A percentile compares a stretch with the other conserved stretches of the same genome.
phyloP scores from a whole-genome alignment of 1,284 basidiomycete genomes.

The Ganoderma sinense region DNA sequence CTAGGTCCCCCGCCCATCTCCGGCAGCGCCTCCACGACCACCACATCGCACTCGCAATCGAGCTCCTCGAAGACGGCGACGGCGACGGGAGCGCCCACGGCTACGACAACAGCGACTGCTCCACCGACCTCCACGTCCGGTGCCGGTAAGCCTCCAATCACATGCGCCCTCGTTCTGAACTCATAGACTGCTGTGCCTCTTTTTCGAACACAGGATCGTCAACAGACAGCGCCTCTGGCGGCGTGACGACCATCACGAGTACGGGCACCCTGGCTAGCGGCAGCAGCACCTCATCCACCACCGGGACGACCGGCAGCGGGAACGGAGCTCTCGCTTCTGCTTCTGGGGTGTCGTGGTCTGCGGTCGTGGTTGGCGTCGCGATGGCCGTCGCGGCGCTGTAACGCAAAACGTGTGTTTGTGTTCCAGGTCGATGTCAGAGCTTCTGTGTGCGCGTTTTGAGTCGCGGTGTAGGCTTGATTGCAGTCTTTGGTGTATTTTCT shows the following conservation, averaged over 20 bases:
- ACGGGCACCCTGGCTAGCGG: not conserved
- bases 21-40: not conserved
- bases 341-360: not conserved
- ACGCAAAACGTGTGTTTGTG: too few relatives aligned
- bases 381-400: not conserved
- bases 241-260: not conserved
- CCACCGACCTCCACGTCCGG: not conserved
- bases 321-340: not conserved
- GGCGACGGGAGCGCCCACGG: too few relatives aligned
- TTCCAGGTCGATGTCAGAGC: too few relatives aligned
- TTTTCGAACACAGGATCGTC: not conserved
- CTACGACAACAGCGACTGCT: not conserved
- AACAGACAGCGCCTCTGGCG: not conserved
- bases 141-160: not conserved
- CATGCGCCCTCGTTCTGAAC: not conserved
- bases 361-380: not conserved
- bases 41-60: not conserved
- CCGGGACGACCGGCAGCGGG: not conserved
- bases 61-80: not conserved
- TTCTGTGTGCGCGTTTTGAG: too few relatives aligned
- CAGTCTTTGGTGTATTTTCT: not conserved
- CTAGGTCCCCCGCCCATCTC: not conserved
- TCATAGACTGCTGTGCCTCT: not conserved
- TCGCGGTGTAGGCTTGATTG: not conserved
- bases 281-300: not conserved